phyloP scores from a whole-genome alignment of 1,139 yeast species.

The Hansenula anomala region DNA sequence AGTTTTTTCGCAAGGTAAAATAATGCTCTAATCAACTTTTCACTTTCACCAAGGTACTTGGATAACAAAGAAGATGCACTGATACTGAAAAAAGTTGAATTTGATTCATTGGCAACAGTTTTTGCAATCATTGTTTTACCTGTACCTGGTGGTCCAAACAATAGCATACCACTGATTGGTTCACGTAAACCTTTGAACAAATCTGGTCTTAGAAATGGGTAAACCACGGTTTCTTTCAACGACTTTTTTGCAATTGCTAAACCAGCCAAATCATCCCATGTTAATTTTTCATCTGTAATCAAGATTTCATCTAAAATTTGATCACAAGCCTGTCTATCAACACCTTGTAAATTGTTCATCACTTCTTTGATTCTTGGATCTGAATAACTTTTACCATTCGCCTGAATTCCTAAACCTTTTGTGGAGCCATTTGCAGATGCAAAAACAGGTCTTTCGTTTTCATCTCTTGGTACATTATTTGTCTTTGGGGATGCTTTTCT shows the following conservation, averaged over 20 bases:
- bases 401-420: not conserved
- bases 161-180: slow-evolving; percentile 59
- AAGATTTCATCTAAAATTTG: slow-evolving; percentile 43
- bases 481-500: not conserved
- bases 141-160: slow-evolving; percentile 57
- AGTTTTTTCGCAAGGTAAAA: slow-evolving; percentile 51
- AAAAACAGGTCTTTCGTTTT: not conserved
- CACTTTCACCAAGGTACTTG: slow-evolving; percentile 60
- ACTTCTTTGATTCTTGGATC: slow-evolving; percentile 18
- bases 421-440: not conserved
- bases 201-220: slow-evolving; percentile 62
- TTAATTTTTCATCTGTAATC: slow-evolving; percentile 51
- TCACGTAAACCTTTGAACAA: slow-evolving; percentile 56
- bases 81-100: slow-evolving; percentile 59
- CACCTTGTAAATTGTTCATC: slow-evolving; percentile 30
- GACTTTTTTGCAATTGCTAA: slow-evolving; percentile 51
- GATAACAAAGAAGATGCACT: slow-evolving; percentile 59
- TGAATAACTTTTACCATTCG: slow-evolving; percentile 3
- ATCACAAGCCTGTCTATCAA: slow-evolving; percentile 39
- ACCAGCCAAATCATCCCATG: slow-evolving; percentile 65
- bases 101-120: slow-evolving; percentile 64
- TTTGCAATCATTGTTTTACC: slow-evolving; percentile 55
- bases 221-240: slow-evolving; percentile 60
- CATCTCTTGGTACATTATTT: not conserved
- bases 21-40: slow-evolving; percentile 54